These are phyloP conservation scores for Tetrapisispora arboricola DNA, from an alignment of 805 yeast genomes.

Conservation along the genomic window DNA sequence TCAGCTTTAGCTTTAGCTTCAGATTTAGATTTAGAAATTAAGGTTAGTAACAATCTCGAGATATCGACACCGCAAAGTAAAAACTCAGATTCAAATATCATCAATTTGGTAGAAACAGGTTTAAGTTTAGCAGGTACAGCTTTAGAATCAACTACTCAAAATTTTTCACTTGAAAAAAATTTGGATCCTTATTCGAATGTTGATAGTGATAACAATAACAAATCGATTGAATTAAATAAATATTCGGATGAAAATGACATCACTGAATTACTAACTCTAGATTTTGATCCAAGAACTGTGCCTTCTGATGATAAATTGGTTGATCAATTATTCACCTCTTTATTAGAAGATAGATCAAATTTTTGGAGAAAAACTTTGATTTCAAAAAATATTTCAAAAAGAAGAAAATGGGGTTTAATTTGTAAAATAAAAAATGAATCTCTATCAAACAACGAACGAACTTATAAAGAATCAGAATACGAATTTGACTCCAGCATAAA, in stretches of 20 bases:
- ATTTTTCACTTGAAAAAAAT: background rate
- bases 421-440: conserved; percentile 15
- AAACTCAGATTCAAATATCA: background rate
- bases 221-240: no score
- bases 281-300: conserved; percentile 7
- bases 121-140: conserved; percentile 1
- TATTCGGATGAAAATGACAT: no score
- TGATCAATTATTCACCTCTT: conserved; percentile 13
- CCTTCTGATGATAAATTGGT: conserved; percentile 16
- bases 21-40: background rate
- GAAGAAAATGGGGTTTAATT: conserved; percentile 25
- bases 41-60: no score
- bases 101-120: background rate
- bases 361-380: conserved; percentile 23
- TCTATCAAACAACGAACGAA: background rate
- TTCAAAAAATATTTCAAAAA: conserved; percentile 13
- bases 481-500: background rate
- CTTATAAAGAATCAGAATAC: background rate
- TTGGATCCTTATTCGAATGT: background rate
- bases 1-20: background rate
- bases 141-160: background rate
- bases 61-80: no score
- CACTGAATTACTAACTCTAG: background rate
- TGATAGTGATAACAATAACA: background rate
- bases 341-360: conserved; percentile 18